Base-by-base conservation (phyloP, 306 rosid genomes). In the Vigna angularis region DNA sequence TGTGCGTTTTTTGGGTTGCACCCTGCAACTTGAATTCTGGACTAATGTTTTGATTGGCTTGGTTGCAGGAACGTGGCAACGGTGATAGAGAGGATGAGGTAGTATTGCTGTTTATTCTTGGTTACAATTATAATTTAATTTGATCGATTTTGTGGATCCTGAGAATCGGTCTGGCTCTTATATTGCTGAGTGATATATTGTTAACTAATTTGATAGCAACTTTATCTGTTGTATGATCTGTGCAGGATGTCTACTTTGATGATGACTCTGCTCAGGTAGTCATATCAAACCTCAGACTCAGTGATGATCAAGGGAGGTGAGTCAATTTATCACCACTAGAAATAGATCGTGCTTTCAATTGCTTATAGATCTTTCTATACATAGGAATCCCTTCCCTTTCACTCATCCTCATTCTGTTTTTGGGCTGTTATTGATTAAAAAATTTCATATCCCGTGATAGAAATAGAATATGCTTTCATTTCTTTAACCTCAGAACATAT, bases 261-360 rank as follows among this genome's bases (percentile, higher is more conserved):
- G 98, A 96, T 64, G 99, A 96, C 66, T 96, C 98, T 79, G 97
- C 98, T 45, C 98, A 96, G 85, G 98, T 93, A 20, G 97, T 91
- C 63, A 91, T 96, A 87, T 96, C 99, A 18, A 91, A 97, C 72
- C 83, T 96, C 59, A 88, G 98, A 82, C 98, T 96, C 15, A 87
- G 97, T 63, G 98, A 93, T 81, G 99, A 96, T 57, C 94, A 93
- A 79, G 99, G 99, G 83, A 93, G 99, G 99, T 96, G 71, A 84
- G 97, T 86, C 81, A 48, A 11, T 57, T 68, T 53, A 58, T 50
- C 65, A 14, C 42, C 55, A 38, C 28, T 9, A 42, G 12, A 42
- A 42, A 42, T 42, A 42, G 47, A 42, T 9, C 0, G 11, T 42
- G 12, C 47, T 42, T 42, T 42, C 47, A 42, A 9, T 42, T 42